Evolutionary conservation across 495 filamentous ascomycete genomes (phyloP), one percentile per base, ranked within the genome.

Genomic region (Penicillium herquei): DNA sequence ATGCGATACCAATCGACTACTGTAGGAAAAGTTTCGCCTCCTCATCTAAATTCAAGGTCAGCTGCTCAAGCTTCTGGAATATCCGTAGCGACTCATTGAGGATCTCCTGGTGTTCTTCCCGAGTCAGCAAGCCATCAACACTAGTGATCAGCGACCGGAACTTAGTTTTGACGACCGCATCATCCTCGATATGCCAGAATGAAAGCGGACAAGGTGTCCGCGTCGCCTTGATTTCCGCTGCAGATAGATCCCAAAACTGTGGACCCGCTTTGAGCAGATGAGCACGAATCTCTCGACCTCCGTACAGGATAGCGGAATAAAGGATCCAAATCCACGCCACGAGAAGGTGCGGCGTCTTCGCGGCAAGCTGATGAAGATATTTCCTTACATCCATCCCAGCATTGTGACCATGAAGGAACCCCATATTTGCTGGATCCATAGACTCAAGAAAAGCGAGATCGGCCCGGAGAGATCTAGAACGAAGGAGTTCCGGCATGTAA

Each of bases 301-400:
- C 83, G 32, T 74, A 76, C 52, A 86, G 81, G 0, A 85, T 62
- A 6, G 83, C 83, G 72, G 84, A 80, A 58, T 85, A 85, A 49
- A 84, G 70, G 21, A 82, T 75, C 81, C 82, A 85, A 2, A 76
- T 71, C 58, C 84, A 84, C 1, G 83, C 79, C 13, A 86, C 52
- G 0, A 84, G 64, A 0, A 78, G 58, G 53, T 84, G 80, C n/a
- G 80, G 80, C 33, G 74, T 76, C 17, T 14, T 40, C 3, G 13
- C 26, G 2, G 77, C 66, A 3, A 41, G 49, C 7, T 52, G 43
- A 21, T 42, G 31, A n/a, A 65, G 42, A 14, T 61, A 39, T 3
- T 44, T 39, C 9, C 34, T 31, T n/a, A 61, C 40, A 18, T 49
- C 31, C 3, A 3, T 11, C 10, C 46, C 50, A 26, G 39, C 7